A percentile compares a stretch with the other conserved stretches of the same genome.
Evolutionary conservation across 2,329 filamentous ascomycete genomes (phyloP).

Genomic region (Trichoderma koningiopsis): DNA sequence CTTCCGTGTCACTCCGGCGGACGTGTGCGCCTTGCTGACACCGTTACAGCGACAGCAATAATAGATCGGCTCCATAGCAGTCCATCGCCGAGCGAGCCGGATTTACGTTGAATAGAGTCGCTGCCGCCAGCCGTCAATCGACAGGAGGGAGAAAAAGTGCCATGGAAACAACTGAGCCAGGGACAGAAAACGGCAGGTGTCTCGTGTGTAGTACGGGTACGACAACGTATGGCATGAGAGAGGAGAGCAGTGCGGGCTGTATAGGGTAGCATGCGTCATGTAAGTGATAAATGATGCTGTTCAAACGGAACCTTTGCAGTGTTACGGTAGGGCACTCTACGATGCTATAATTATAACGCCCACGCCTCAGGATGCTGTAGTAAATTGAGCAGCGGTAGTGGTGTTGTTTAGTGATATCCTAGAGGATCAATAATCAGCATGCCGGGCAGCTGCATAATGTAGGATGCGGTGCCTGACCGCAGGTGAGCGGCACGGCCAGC

Average conservation of each 20-base stretch:
- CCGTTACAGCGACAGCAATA: not conserved
- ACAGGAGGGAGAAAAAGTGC: not conserved
- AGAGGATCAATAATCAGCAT: constrained; percentile 5
- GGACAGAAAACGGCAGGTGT: constrained; percentile 15
- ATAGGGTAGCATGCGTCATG: constrained; percentile 3
- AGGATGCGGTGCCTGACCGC: not conserved
- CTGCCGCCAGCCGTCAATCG: not conserved
- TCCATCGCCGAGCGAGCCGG: constrained; percentile 14
- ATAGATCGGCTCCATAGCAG: constrained; percentile 11
- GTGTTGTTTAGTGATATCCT: not conserved
- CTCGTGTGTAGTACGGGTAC: not conserved
- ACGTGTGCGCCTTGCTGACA: constrained; percentile 16
- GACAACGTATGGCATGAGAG: not conserved
- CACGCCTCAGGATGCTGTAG: not conserved
- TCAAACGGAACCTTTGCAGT: not conserved
- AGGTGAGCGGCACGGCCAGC: not conserved
- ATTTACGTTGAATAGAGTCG: not conserved
- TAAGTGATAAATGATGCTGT: not conserved
- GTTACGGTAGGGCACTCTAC: not conserved
- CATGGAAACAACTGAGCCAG: not conserved
- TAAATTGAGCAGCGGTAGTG: not conserved
- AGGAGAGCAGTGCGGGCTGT: not conserved
- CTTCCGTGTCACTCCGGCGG: constrained; percentile 2
- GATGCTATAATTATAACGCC: not conserved
- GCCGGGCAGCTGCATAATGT: not conserved